A percentile compares a stretch with the other conserved stretches of the same genome.
Evolutionary conservation across 805 yeast species (phyloP).

Genomic region (Candida gorgasii): DNA sequence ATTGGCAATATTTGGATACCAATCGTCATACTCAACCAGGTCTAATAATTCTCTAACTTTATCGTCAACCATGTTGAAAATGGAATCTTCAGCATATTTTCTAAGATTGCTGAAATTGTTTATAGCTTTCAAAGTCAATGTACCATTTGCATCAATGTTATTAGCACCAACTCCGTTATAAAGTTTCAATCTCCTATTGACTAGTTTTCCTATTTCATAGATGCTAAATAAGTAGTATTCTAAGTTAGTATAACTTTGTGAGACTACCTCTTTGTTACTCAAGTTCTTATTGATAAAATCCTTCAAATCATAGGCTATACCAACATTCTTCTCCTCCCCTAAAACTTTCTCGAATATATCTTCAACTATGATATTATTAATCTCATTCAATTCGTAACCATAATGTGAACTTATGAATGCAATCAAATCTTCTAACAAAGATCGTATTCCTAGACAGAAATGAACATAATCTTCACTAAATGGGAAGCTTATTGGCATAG

Average conservation of each 20-base stretch:
- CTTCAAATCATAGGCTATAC: constrained; percentile 60
- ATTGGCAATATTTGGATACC: constrained; percentile 58
- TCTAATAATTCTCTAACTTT: constrained; percentile 80
- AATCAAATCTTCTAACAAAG: constrained; percentile 63
- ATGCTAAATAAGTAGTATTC: constrained; percentile 84
- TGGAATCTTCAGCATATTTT: constrained; percentile 72
- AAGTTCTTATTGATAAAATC: constrained; percentile 63
- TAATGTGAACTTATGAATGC: constrained; percentile 66
- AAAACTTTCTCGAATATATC: constrained; percentile 68
- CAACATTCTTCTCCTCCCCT: constrained; percentile 44
- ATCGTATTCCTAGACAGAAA: constrained; percentile 73
- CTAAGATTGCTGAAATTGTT: constrained; percentile 58
- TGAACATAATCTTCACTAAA: constrained; percentile 88
- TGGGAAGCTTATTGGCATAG: constrained; percentile 65
- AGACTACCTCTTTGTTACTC: constrained; percentile 82
- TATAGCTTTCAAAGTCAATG: constrained; percentile 49
- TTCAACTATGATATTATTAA: constrained; percentile 58
- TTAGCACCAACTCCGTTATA: constrained; percentile 42
- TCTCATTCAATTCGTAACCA: constrained; percentile 59
- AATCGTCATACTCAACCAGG: constrained; percentile 77
- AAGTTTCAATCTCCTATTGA: constrained; percentile 35
- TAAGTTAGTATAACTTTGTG: constrained; percentile 84
- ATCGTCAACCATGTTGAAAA: constrained; percentile 79
- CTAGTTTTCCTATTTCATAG: constrained; percentile 58
- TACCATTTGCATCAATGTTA: constrained; percentile 40